Percentiles rank a stretch among this genome's conserved stretches.
These are phyloP conservation scores for Ceriops zippeliana DNA, from an alignment of 345 rosid species.

Conservation along the genomic window DNA sequence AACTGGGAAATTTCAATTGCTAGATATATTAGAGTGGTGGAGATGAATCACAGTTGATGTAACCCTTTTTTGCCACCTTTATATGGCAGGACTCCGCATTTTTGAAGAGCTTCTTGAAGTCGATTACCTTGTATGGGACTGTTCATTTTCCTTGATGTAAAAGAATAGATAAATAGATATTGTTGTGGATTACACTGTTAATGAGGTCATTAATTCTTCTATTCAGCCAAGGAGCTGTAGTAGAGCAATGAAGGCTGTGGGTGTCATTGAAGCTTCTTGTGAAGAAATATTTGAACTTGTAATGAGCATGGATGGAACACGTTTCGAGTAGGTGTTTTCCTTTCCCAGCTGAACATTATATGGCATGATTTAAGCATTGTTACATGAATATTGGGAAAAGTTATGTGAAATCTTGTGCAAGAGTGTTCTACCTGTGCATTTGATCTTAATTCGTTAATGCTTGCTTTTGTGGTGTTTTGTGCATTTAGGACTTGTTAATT, in stretches of 20 bases:
- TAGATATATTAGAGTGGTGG: conserved; percentile 9
- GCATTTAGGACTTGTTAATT: not conserved
- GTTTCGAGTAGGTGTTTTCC: conserved; percentile 86
- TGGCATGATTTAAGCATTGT: conserved; percentile 6
- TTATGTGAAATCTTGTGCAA: not conserved
- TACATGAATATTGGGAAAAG: not conserved
- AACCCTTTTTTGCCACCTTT: conserved; percentile 7
- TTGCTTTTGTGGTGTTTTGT: not conserved
- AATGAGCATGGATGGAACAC: conserved; percentile 99
- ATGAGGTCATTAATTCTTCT: conserved; percentile 26
- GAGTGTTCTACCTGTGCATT: not conserved
- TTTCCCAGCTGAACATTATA: conserved; percentile 11
- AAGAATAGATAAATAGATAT: conserved; percentile 14
- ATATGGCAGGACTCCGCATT: conserved; percentile 87
- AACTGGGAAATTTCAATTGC: not conserved
- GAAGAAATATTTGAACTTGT: conserved; percentile 97
- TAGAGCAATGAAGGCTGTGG: conserved; percentile 99
- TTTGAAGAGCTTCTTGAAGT: conserved; percentile 99
- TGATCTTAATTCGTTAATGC: not conserved
- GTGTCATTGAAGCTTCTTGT: conserved; percentile 95
- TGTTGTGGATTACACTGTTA: conserved; percentile 16
- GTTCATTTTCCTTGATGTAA: conserved; percentile 18
- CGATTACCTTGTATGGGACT: conserved; percentile 83
- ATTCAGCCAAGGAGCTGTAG: conserved; percentile 99
- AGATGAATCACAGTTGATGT: conserved; percentile 10